Evolutionary conservation across 2,329 filamentous ascomycete species (phyloP).

Genomic region (Akanthomyces uredinophilus): DNA sequence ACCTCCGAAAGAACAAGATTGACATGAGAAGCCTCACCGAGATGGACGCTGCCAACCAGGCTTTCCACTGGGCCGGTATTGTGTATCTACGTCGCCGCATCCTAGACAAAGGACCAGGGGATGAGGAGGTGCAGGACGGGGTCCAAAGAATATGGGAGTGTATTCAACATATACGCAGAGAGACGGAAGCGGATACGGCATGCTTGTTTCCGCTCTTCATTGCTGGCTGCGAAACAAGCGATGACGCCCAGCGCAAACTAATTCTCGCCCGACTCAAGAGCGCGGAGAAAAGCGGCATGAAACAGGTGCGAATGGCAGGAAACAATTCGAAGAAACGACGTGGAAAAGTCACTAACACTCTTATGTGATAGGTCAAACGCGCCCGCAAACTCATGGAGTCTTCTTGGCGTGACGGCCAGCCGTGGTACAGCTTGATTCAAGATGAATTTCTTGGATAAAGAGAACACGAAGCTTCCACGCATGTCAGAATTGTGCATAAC

Average conservation of each 20-base stretch:
- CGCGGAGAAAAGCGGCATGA: conserved; percentile 70
- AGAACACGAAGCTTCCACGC: conserved; percentile 17
- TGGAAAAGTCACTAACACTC: neutral
- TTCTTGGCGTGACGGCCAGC: conserved; percentile 62
- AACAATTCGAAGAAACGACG: neutral
- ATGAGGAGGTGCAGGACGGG: conserved; percentile 57
- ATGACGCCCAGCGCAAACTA: conserved; percentile 48
- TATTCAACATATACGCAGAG: conserved; percentile 56
- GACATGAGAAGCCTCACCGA: conserved; percentile 55
- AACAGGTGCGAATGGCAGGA: conserved; percentile 50
- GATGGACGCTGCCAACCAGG: conserved; percentile 67
- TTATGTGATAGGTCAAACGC: conserved; percentile 42
- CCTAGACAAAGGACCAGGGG: conserved; percentile 52
- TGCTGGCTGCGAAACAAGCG: conserved; percentile 67
- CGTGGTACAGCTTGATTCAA: conserved; percentile 63
- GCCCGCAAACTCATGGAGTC: conserved; percentile 62
- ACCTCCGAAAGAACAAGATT: conserved; percentile 44
- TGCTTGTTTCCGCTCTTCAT: conserved; percentile 78
- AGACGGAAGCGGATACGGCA: conserved; percentile 68
- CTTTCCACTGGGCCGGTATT: conserved; percentile 74
- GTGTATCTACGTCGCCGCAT: conserved; percentile 73
- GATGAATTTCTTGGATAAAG: conserved; percentile 62
- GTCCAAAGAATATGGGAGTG: conserved; percentile 59
- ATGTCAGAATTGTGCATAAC: neutral
- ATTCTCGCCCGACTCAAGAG: conserved; percentile 62